These are phyloP conservation scores for Podospora pseudocomata DNA, from an alignment of 495 filamentous ascomycete species.

Conservation along the genomic window DNA sequence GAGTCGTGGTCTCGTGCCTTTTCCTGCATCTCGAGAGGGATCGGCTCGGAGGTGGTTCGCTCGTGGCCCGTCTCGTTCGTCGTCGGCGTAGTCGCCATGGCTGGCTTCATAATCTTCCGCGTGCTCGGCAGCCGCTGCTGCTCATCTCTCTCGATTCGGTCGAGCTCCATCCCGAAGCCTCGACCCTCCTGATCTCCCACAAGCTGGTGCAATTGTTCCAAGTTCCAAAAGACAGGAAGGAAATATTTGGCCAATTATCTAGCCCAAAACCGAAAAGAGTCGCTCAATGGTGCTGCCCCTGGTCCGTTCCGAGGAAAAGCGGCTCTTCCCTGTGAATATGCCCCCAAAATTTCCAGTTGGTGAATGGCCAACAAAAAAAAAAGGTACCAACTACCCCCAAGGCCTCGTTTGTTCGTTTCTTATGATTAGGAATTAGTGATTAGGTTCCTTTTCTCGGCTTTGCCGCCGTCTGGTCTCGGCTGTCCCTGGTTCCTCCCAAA, in stretches of 20 bases:
- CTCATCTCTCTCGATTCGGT: conserved; percentile 18
- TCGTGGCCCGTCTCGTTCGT: conserved; percentile 11
- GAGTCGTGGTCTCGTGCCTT: conserved; percentile 57
- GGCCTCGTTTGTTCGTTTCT: not conserved
- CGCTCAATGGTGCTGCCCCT: conserved; percentile 8
- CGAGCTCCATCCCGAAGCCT: conserved; percentile 27
- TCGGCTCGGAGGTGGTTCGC: conserved; percentile 19
- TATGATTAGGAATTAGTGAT: not conserved
- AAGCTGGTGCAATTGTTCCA: conserved; percentile 6
- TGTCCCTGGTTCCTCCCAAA: conserved; percentile 15
- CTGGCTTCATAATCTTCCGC: conserved; percentile 11
- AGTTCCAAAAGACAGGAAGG: conserved; percentile 11
- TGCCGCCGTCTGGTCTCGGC: conserved; percentile 2
- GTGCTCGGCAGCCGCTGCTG: conserved; percentile 8
- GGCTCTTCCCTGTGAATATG: not conserved
- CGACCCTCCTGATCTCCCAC: conserved; percentile 4
- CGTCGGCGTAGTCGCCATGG: not conserved
- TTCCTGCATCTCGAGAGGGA: conserved; percentile 16
- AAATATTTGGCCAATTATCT: conserved; percentile 5
- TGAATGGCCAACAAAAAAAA: not conserved
- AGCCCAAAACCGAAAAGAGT: not conserved
- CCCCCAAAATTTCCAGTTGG: not conserved
- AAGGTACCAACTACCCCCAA: not conserved
- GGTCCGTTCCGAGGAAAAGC: not conserved
- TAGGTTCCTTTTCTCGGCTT: not conserved